Conservation (phyloP, 208 protist species). For the Paratrypanosoma confusum region DNA sequence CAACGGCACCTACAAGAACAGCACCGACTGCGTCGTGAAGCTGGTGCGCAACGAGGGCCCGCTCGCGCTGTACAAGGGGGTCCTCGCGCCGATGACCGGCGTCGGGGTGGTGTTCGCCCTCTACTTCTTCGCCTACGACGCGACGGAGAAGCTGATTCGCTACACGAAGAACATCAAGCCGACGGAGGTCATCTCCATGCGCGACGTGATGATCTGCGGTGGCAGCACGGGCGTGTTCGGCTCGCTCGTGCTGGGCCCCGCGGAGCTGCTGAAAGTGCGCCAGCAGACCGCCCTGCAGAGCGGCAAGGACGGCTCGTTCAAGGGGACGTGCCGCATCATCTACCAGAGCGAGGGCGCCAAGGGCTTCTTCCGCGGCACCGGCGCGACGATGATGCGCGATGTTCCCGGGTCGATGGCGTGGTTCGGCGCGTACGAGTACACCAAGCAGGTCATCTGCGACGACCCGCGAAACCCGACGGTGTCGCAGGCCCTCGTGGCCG, state of each 20-base stretch:
- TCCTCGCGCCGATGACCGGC: constrained; percentile 17
- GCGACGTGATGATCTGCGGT: constrained; percentile 29
- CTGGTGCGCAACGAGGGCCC: constrained; percentile 14
- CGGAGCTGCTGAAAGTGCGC: constrained; percentile 38
- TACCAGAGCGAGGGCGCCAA: constrained; percentile 14
- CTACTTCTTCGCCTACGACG: constrained; percentile 32
- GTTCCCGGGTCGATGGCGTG: constrained; percentile 26
- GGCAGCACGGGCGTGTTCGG: constrained; percentile 18
- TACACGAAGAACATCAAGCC: constrained; percentile 1
- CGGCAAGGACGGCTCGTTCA: constrained; percentile 12
- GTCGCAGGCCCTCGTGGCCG: constrained; percentile 18
- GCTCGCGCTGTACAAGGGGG: constrained; percentile 27
- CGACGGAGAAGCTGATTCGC: constrained; percentile 15
- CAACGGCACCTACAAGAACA: constrained; percentile 4
- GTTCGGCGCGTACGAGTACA: constrained; percentile 34
- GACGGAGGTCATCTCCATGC: constrained; percentile 3
- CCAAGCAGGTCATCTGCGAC: constrained; percentile 11
- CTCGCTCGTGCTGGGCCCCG: constrained; percentile 21
- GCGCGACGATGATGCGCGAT: constrained; percentile 28
- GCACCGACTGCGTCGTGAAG: constrained; percentile 2
- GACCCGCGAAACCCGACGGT: constrained; percentile 8
- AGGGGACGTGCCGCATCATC: constrained; percentile 10
- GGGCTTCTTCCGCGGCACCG: constrained; percentile 18
- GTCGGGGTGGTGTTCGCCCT: constrained; percentile 22
- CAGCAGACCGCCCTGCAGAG: constrained; percentile 26